Evolutionary conservation across 2,329 filamentous ascomycete species (phyloP).

Genomic region (Botrytis tulipae): DNA sequence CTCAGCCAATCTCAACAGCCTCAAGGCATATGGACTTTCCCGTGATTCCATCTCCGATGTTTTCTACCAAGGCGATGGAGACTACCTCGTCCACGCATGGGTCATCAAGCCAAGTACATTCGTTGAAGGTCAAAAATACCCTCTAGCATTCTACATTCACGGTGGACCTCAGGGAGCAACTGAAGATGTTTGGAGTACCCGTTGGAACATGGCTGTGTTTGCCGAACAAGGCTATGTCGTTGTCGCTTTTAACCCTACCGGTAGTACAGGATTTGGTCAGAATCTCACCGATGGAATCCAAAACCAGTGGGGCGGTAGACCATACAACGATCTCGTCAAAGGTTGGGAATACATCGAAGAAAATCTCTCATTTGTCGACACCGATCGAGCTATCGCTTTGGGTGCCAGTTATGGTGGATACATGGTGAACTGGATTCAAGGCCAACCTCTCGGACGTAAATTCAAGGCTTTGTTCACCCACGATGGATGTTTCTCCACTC

Average conservation of each 20-base stretch:
- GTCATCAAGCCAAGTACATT: conserved; percentile 45
- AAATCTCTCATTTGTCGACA: conserved; percentile 65
- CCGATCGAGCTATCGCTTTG: conserved; percentile 62
- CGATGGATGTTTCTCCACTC: conserved; percentile 18
- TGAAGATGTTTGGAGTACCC: conserved; percentile 71
- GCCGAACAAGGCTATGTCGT: conserved; percentile 83
- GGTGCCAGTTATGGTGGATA: conserved; percentile 72
- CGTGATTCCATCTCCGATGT: conserved; percentile 30
- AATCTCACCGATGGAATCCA: conserved; percentile 55
- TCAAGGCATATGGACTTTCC: conserved; percentile 29
- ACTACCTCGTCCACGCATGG: conserved; percentile 31
- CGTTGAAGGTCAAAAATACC: conserved; percentile 68
- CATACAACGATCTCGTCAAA: conserved; percentile 76
- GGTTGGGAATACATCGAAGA: conserved; percentile 69
- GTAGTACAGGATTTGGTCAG: conserved; percentile 74
- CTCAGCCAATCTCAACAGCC: conserved; percentile 24
- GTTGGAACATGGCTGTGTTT: conserved; percentile 82
- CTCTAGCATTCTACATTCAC: conserved; percentile 73
- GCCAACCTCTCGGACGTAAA: conserved; percentile 71
- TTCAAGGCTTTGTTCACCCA: conserved; percentile 61
- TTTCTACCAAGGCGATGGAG: conserved; percentile 31
- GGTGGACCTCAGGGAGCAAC: conserved; percentile 78
- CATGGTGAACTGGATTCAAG: conserved; percentile 87
- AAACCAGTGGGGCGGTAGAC: conserved; percentile 50
- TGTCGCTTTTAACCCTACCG: conserved; percentile 75